Percentiles rank a stretch among this genome's conserved stretches.
Evolutionary conservation across 1,284 basidiomycete species (phyloP).

Genomic region (Rhodotorula sp.): DNA sequence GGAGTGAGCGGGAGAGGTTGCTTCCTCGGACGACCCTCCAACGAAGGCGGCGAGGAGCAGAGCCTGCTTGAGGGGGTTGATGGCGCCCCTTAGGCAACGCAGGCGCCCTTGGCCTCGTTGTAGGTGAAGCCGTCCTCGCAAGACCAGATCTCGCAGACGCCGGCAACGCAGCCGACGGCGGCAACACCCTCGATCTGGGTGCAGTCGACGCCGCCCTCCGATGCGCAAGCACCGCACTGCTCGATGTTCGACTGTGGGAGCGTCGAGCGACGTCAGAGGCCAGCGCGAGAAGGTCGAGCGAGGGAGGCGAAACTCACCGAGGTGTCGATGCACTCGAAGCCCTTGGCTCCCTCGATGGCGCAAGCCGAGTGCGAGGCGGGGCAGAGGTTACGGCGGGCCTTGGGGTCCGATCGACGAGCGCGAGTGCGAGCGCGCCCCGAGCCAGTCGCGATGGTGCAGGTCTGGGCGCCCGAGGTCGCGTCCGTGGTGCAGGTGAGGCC

Average conservation of each 20-base stretch:
- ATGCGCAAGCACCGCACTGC: constrained; percentile 21
- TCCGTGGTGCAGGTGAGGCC: background rate
- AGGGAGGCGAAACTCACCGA: background rate
- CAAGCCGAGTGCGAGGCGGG: constrained; percentile 32
- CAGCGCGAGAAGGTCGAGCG: too few relatives aligned
- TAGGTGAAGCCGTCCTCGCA: constrained; percentile 21
- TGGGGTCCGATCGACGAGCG: constrained; percentile 9
- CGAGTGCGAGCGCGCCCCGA: constrained; percentile 3
- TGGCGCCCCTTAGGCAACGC: constrained; percentile 7
- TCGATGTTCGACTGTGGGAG: constrained; percentile 13
- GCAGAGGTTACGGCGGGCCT: constrained; percentile 27
- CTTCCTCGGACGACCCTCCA: too few relatives aligned
- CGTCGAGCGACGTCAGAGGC: too few relatives aligned
- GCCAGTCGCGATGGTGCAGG: background rate
- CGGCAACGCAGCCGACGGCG: constrained; percentile 19
- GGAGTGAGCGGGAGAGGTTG: too few relatives aligned
- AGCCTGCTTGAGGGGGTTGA: too few relatives aligned
- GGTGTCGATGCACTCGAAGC: constrained; percentile 38
- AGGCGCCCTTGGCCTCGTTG: constrained; percentile 6
- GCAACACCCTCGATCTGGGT: constrained; percentile 32
- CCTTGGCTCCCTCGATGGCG: constrained; percentile 3
- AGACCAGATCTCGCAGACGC: constrained; percentile 26
- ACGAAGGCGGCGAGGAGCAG: background rate
- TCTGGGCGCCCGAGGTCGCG: background rate
- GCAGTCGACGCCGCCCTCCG: constrained; percentile 35